These are phyloP conservation scores for Cerioporus squamosus DNA, from an alignment of 1,284 basidiomycete genomes.

Conservation along the genomic window DNA sequence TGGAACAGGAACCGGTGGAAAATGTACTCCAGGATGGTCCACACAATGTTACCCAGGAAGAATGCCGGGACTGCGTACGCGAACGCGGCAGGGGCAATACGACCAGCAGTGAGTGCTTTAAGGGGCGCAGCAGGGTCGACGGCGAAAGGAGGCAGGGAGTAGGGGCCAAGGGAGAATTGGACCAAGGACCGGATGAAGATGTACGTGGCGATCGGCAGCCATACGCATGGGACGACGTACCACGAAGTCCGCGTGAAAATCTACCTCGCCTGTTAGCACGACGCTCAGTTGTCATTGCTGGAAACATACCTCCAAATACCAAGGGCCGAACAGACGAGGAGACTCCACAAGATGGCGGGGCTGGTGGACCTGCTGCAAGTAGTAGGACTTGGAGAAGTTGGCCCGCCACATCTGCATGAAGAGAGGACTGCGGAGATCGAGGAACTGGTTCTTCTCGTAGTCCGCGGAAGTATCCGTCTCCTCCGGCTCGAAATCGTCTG, in stretches of 20 bases:
- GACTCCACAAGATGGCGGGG: slow-evolving; percentile 89
- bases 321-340: slow-evolving; percentile 86
- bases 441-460: slow-evolving; percentile 88
- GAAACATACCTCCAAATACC: slow-evolving; percentile 74
- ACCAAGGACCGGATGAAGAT: slow-evolving; percentile 81
- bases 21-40: slow-evolving; percentile 96
- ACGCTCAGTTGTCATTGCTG: background rate
- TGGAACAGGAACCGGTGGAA: slow-evolving; percentile 99
- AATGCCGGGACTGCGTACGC: slow-evolving; percentile 67
- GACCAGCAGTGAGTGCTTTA: slow-evolving; percentile 40
- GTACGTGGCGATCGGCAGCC: slow-evolving; percentile 88
- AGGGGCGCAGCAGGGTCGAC: slow-evolving; percentile 60
- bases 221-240: slow-evolving; percentile 93
- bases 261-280: slow-evolving; percentile 38
- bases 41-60: slow-evolving; percentile 84
- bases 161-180: slow-evolving; percentile 70
- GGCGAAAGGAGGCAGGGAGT: slow-evolving; percentile 59
- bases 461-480: slow-evolving; percentile 82
- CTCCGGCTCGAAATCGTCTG: slow-evolving; percentile 89
- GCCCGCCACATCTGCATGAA: slow-evolving; percentile 84
- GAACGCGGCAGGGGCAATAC: slow-evolving; percentile 51
- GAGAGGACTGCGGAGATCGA: slow-evolving; percentile 90
- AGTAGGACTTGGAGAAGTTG: slow-evolving; percentile 94
- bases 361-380: slow-evolving; percentile 96
- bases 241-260: slow-evolving; percentile 89